Evolutionary conservation across 2,329 filamentous ascomycete species (phyloP).

Genomic region (Cercospora janseana): DNA sequence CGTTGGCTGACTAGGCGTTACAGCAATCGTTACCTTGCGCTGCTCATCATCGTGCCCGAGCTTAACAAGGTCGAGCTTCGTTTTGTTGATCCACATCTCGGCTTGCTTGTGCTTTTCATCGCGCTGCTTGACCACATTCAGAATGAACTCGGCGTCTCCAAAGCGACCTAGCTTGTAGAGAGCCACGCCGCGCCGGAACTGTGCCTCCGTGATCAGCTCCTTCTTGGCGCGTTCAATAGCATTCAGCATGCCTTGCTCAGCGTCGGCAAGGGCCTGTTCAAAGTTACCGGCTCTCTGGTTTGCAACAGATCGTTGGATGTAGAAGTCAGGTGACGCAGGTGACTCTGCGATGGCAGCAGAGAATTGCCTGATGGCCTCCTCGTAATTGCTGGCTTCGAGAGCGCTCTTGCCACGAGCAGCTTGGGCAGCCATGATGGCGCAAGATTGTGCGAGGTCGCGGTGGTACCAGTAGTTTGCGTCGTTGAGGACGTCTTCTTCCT

Average conservation of each 20-base stretch:
- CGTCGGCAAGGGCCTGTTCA: slow-evolving; percentile 45
- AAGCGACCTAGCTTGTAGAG: slow-evolving; percentile 68
- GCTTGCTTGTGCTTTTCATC: slow-evolving; percentile 54
- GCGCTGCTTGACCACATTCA: slow-evolving; percentile 56
- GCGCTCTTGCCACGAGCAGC: slow-evolving; percentile 59
- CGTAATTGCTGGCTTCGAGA: slow-evolving; percentile 62
- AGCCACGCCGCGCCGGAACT: slow-evolving; percentile 74
- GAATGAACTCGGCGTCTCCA: slow-evolving; percentile 72
- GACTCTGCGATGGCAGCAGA: slow-evolving; percentile 62
- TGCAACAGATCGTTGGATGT: slow-evolving; percentile 77
- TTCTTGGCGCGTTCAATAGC: slow-evolving; percentile 73
- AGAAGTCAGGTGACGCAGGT: slow-evolving; percentile 71
- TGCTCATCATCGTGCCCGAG: slow-evolving; percentile 52
- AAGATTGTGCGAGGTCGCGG: background rate
- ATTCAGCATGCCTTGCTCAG: slow-evolving; percentile 54
- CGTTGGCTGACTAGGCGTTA: slow-evolving; percentile 51
- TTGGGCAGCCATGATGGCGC: slow-evolving; percentile 49
- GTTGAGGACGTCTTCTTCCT: too few relatives aligned
- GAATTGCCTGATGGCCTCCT: slow-evolving; percentile 65
- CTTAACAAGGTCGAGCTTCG: slow-evolving; percentile 51
- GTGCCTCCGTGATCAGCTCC: slow-evolving; percentile 73
- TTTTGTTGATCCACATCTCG: slow-evolving; percentile 59
- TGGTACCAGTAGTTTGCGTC: background rate
- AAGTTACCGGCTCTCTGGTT: slow-evolving; percentile 62
- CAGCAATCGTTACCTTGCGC: slow-evolving; percentile 46